Conservation (phyloP, 177 flowering plant species). For the Vitis hybrid region DNA sequence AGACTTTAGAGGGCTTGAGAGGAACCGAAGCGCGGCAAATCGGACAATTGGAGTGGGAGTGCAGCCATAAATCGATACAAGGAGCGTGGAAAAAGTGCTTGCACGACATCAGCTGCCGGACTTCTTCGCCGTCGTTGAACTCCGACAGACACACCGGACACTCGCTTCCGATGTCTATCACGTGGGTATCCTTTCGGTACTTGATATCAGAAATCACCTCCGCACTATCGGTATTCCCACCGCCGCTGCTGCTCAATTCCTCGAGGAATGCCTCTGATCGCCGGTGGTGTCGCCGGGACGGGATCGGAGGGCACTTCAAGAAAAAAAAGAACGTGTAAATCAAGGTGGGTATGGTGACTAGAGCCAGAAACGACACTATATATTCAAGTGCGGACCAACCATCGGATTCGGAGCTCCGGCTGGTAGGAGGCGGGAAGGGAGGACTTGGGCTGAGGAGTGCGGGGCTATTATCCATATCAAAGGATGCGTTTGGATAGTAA, state of each 20-base stretch:
- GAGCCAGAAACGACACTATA: constrained; percentile 33
- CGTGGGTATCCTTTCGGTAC: constrained; percentile 23
- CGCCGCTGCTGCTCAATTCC: not conserved
- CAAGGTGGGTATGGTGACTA: constrained; percentile 37
- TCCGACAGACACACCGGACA: constrained; percentile 53
- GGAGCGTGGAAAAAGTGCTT: constrained; percentile 44
- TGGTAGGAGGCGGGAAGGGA: constrained; percentile 27
- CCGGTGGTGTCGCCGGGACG: constrained; percentile 15
- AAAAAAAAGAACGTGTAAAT: constrained; percentile 35
- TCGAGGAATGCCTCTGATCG: not conserved
- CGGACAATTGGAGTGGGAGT: constrained; percentile 40
- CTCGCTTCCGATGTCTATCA: constrained; percentile 30
- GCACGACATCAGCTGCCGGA: constrained; percentile 32
- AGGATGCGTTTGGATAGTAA: too few relatives aligned
- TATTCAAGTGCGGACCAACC: constrained; percentile 35
- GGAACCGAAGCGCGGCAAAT: constrained; percentile 42
- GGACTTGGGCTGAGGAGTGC: constrained; percentile 17
- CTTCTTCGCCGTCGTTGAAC: constrained; percentile 41
- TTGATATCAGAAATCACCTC: constrained; percentile 9
- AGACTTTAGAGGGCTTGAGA: constrained; percentile 10
- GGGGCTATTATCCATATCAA: not conserved
- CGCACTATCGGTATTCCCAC: not conserved
- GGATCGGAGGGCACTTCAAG: constrained; percentile 21
- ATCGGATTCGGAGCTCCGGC: constrained; percentile 13
- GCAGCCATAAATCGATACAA: constrained; percentile 45